Percentiles rank a stretch among this genome's conserved stretches.
Evolutionary conservation across 176 grass and related monocot genomes (phyloP).

Genomic region (Zea luxurians): DNA sequence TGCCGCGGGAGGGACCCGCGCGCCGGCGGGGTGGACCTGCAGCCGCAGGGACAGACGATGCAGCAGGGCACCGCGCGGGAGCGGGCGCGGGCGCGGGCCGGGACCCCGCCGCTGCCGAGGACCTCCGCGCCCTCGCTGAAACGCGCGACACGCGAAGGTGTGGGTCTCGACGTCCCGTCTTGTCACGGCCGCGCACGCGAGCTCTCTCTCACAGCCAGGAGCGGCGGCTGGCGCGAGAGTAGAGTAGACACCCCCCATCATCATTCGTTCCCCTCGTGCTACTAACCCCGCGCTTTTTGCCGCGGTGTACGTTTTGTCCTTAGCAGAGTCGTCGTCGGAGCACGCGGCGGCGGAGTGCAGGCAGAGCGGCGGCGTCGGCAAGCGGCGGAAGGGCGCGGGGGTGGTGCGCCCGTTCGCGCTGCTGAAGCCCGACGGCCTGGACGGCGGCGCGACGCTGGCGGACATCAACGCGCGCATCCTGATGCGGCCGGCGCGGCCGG

Average conservation of each 20-base stretch:
- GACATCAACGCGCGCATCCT: constrained; percentile 89
- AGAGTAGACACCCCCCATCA: not conserved
- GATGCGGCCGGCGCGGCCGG: constrained; percentile 68
- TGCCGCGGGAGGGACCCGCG: constrained; percentile 37
- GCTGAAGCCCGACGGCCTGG: constrained; percentile 82
- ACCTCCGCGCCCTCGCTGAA: constrained; percentile 28
- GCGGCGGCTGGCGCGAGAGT: not conserved
- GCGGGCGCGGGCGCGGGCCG: constrained; percentile 17
- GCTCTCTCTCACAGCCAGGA: not conserved
- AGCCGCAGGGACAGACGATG: not conserved
- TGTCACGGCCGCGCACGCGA: not conserved
- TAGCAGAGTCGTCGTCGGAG: not conserved
- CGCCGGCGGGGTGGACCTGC: not conserved
- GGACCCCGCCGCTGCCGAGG: constrained; percentile 18
- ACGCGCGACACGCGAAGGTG: constrained; percentile 49
- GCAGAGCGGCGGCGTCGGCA: constrained; percentile 9
- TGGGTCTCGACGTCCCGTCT: not conserved
- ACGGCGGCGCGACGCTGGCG: constrained; percentile 82
- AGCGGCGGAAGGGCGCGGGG: constrained; percentile 6
- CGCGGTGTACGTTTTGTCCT: not conserved
- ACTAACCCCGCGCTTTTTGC: not conserved
- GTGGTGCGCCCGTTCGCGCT: constrained; percentile 77
- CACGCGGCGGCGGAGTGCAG: constrained; percentile 31
- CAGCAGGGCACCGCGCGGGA: constrained; percentile 5
- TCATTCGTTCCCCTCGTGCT: not conserved